phyloP scores from a whole-genome alignment of 768 basidiomycete genomes.

The Termitomyces sp. region DNA sequence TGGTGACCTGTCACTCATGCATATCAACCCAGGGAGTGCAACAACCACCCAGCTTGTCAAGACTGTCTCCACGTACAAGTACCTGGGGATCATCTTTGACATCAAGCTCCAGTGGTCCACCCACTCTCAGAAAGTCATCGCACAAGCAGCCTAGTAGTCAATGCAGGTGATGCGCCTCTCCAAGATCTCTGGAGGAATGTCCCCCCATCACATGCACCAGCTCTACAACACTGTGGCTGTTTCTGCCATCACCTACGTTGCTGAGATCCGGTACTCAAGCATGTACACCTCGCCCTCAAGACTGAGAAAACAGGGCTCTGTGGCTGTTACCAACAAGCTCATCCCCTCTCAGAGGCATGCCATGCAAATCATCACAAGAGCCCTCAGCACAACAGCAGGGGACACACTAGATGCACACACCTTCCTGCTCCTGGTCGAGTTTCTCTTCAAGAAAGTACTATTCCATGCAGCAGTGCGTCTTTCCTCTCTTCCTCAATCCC shows the following conservation, averaged over 20 bases:
- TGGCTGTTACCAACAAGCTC: neutral
- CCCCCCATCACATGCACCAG: neutral
- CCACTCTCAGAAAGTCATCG: neutral
- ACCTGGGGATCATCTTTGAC: neutral
- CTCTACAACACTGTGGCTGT: neutral
- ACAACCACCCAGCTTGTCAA: neutral
- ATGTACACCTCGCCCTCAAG: neutral
- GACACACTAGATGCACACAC: neutral
- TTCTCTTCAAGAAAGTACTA: neutral
- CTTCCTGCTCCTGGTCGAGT: neutral
- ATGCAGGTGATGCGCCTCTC: neutral
- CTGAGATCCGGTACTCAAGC: neutral
- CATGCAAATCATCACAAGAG: neutral
- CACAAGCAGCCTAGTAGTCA: neutral
- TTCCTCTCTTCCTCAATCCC: neutral
- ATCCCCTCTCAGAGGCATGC: neutral
- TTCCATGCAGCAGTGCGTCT: neutral
- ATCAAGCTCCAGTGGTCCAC: neutral
- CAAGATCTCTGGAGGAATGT: neutral
- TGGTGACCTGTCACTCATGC: no score
- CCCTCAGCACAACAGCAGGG: neutral
- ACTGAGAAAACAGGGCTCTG: neutral
- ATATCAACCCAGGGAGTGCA: no score
- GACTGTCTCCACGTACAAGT: neutral
- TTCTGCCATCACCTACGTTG: neutral